Evolutionary conservation across 2,329 filamentous ascomycete genomes (phyloP).

Genomic region (Trichophaea hybrida): DNA sequence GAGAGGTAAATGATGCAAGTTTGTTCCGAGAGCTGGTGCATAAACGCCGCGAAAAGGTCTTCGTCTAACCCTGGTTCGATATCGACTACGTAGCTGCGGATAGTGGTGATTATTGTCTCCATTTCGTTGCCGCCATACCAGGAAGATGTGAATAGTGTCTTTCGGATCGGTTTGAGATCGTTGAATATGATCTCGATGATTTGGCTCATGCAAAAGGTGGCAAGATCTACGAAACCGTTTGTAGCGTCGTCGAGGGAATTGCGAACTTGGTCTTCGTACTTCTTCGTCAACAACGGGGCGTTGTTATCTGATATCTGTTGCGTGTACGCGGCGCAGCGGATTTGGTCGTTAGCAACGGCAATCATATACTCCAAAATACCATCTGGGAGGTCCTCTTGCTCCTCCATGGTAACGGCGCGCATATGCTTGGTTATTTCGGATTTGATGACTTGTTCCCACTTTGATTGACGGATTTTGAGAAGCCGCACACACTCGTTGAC

Average conservation of each 20-base stretch:
- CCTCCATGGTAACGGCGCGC: slow-evolving; percentile 33
- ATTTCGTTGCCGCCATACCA: slow-evolving; percentile 84
- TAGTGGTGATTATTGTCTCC: slow-evolving; percentile 85
- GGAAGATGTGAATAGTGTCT: slow-evolving; percentile 75
- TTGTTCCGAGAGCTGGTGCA: slow-evolving; percentile 54
- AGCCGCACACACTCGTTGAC: slow-evolving; percentile 91
- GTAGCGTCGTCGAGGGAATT: slow-evolving; percentile 60
- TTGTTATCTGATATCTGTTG: slow-evolving; percentile 53
- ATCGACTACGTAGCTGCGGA: slow-evolving; percentile 86
- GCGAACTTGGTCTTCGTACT: slow-evolving; percentile 67
- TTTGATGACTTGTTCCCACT: slow-evolving; percentile 78
- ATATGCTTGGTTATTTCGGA: slow-evolving; percentile 69
- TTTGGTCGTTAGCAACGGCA: slow-evolving; percentile 94
- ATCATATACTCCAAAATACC: slow-evolving; percentile 67
- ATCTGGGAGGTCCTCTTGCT: slow-evolving; percentile 25
- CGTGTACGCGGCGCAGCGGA: slow-evolving; percentile 91
- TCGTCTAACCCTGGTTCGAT: slow-evolving; percentile 36
- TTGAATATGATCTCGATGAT: slow-evolving; percentile 80
- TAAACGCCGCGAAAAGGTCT: slow-evolving; percentile 83
- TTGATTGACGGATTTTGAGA: slow-evolving; percentile 64
- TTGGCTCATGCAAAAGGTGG: slow-evolving; percentile 77
- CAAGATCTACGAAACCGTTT: slow-evolving; percentile 88
- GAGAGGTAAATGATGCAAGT: slow-evolving; percentile 65
- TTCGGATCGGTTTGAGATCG: slow-evolving; percentile 71
- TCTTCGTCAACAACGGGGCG: slow-evolving; percentile 68